Evolutionary conservation across 2,329 filamentous ascomycete species (phyloP), one percentile per base, ranked within the genome.

Genomic region (Ilyonectria sp.): DNA sequence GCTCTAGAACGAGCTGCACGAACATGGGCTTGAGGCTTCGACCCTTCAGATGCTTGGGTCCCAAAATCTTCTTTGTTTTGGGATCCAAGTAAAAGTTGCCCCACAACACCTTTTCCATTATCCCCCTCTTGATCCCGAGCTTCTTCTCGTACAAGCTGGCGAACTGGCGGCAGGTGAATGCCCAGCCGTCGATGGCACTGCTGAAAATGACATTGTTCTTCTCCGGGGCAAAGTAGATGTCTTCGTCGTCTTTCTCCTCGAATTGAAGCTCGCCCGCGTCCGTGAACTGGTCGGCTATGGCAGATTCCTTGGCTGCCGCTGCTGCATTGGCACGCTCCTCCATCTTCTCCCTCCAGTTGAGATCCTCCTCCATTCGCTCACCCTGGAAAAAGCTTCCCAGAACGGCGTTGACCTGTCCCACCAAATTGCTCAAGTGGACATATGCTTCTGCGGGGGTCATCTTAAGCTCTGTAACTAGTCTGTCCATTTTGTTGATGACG

Each of bases 151-250:
- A 99, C 31, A 98, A 84, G 43, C 90, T 90, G 19, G 96, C 95
- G 79, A 99, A 99, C 76, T 99, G 96, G 57, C 94, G 90, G 56
- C 97, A 92, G 0, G 96, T 99, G 76, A 99, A 99, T 3, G 96
- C 96, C 96, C 96, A 99, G n/a, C 96, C 96, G 78, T 99, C 96
- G 63, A 97, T 92, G 67, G 96, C 96, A 79, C 95, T 98, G 84
- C 94, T 94, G 80, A 99, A 99, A 71, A 99, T 98, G 80, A 99
- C 96, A 77, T 99, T 99, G 81, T 98, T 98, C 82, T 95, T 97
- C 78, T 99, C 96, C 0, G 96, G 96, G 1, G 96, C 94, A 82
- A 99, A 99, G 80, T 99, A 99, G 29, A 99, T 91, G 79, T 98
- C 95, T 79, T 98, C 95, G 76, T 99, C 96, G 76, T 98, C 95